Percentiles rank a stretch among this genome's conserved stretches.
phyloP scores from a whole-genome alignment of 257 asterid species.

The Primulina eburnea region DNA sequence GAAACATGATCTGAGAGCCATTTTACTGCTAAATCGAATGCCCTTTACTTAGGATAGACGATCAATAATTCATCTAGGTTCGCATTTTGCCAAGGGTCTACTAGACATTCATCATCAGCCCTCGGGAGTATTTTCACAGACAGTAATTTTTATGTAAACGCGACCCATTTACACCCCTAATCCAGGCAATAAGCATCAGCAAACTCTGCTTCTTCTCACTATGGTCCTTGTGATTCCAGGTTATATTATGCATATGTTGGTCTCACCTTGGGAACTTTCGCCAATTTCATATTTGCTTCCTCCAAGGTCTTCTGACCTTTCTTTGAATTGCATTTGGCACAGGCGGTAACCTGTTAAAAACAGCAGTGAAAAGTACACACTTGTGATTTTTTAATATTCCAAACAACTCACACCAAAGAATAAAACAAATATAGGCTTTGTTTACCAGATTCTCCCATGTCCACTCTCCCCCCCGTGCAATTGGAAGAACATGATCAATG shows the following conservation, averaged over 20 bases:
- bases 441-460: conserved; percentile 93
- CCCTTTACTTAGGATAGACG: not conserved
- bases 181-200: not conserved
- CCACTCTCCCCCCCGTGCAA: conserved; percentile 90
- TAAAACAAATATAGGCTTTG: not conserved
- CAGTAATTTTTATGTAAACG: too few species aligned
- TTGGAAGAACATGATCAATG: conserved; percentile 76
- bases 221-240: not conserved
- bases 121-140: too few species aligned
- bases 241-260: not conserved
- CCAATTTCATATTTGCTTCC: conserved; percentile 75
- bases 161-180: not conserved
- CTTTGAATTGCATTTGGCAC: conserved; percentile 72
- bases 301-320: conserved; percentile 84
- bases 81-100: not conserved
- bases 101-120: too few species aligned
- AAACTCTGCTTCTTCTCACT: not conserved
- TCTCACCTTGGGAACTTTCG: conserved; percentile 74
- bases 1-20: not conserved
- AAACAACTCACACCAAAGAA: not conserved
- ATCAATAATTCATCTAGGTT: not conserved
- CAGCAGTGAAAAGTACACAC: conserved; percentile 5
- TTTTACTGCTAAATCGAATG: not conserved
- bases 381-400: not conserved
- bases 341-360: conserved; percentile 75